Base-by-base conservation (phyloP, 2,329 filamentous ascomycete genomes). In the Colletotrichum siamense region DNA sequence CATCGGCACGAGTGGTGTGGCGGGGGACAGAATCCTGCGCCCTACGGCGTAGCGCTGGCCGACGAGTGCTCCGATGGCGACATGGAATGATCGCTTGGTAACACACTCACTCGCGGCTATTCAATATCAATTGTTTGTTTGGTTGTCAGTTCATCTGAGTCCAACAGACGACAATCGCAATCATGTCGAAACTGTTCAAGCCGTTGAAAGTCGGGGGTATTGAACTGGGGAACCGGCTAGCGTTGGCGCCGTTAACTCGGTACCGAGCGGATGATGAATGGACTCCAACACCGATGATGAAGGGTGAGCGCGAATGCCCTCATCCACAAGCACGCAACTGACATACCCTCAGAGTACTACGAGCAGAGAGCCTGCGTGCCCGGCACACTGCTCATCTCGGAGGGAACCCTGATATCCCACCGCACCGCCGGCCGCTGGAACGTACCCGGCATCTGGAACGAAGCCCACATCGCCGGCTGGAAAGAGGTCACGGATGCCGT, bases 401-500 rank as follows among this genome's bases (percentile, higher is more conserved):
- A 94, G 81, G 91, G 87, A 1, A 90, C 90, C 9, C 84, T 88
- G 55, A 89, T 92, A 79, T 87, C 89, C 3, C 79, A 84, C 8
- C 84, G 86, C 78, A 87, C 84, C 52, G 88, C 88, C 62, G 87
- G 88, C 57, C 88, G 87, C 78, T 22, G 61, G 3, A 83, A 91
- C 77, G 86, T 89, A 3, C 92, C 93, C 0, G 92, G 91, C 3
- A 90, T 94, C 79, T 93, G 87, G 80, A 89, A 82, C 24, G 83
- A 87, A 0, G 87, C 86, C n/a, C 91, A 94, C 75, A 86, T 93
- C 57, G 86, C 86, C 2, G 89, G 86, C 0, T 95, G 93, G 93
- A 91, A 88, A 77, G 83, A 87, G 16, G 85, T 94, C 57, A 92
- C 90, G 3, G 88, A 91, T 30, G 90, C 89, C 1, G 91, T 95